phyloP scores from a whole-genome alignment of 768 basidiomycete genomes.

The Pholiota microspora region DNA sequence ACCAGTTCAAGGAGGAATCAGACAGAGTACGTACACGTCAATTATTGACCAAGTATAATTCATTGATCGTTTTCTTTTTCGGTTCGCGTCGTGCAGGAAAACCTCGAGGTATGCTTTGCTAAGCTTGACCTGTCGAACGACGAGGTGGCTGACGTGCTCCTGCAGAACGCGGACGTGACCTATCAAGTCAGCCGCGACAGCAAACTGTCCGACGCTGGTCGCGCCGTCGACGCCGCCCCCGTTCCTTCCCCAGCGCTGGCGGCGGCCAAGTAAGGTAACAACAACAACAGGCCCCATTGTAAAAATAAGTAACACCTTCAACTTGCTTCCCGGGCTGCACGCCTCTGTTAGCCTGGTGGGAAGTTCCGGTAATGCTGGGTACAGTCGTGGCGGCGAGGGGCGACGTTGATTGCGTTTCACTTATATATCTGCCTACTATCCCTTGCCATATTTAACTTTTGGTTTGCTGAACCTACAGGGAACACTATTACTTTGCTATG shows the following conservation, averaged over 20 bases:
- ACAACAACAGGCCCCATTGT: too few relatives aligned
- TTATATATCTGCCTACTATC: too few relatives aligned
- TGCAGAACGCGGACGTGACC: background rate
- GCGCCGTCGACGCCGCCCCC: background rate
- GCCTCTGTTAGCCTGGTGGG: too few relatives aligned
- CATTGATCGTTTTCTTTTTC: background rate
- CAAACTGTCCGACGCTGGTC: background rate
- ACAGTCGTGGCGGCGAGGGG: too few relatives aligned
- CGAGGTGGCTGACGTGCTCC: background rate
- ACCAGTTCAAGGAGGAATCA: conserved; percentile 78
- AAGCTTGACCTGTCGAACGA: background rate
- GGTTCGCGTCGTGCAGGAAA: background rate
- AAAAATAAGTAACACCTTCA: too few relatives aligned
- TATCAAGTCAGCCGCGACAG: background rate
- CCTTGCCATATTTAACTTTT: too few relatives aligned
- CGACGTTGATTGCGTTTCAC: too few relatives aligned
- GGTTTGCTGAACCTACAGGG: too few relatives aligned
- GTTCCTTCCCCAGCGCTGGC: too few relatives aligned
- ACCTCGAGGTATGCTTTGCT: background rate
- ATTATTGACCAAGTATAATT: background rate
- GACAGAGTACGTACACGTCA: conserved; percentile 39
- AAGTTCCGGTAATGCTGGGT: too few relatives aligned
- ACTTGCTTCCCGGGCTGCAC: too few relatives aligned
- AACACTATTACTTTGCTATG: too few relatives aligned
- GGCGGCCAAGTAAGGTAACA: background rate